Percentiles rank a stretch among this genome's conserved stretches.
phyloP scores from a whole-genome alignment of 2,329 filamentous ascomycete genomes.

The Venturia carpophila region DNA sequence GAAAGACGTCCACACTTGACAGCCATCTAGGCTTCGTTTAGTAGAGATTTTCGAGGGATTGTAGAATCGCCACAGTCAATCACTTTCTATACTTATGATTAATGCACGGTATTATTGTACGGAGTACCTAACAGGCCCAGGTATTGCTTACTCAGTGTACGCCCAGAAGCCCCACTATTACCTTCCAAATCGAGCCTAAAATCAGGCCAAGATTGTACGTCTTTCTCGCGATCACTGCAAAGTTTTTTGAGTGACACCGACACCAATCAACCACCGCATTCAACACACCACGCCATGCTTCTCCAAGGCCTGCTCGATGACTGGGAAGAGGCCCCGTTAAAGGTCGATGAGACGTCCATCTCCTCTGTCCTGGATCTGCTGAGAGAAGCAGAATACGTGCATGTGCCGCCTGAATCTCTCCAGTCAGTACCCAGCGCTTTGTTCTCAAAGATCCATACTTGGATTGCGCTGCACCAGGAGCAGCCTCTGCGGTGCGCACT shows the following conservation, averaged over 20 bases:
- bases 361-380: not conserved
- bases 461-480: not conserved
- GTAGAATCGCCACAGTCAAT: no score
- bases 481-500: constrained; percentile 7
- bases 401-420: not conserved
- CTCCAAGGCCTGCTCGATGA: not conserved
- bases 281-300: not conserved
- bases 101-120: no score
- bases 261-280: not conserved
- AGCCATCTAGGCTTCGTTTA: no score
- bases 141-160: no score
- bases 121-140: no score
- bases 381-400: not conserved
- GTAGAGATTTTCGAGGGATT: no score
- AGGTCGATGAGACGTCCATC: not conserved
- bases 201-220: no score
- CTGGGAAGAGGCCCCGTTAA: not conserved
- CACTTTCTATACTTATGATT: no score
- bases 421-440: not conserved
- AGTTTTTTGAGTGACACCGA: not conserved
- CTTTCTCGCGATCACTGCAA: no score
- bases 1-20: no score
- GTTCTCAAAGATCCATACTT: not conserved
- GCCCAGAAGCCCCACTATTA: no score
- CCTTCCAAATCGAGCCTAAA: no score